A percentile compares a stretch with the other conserved stretches of the same genome.
Conservation (phyloP, 768 basidiomycete species). For the Gelatoporia subvermispora region DNA sequence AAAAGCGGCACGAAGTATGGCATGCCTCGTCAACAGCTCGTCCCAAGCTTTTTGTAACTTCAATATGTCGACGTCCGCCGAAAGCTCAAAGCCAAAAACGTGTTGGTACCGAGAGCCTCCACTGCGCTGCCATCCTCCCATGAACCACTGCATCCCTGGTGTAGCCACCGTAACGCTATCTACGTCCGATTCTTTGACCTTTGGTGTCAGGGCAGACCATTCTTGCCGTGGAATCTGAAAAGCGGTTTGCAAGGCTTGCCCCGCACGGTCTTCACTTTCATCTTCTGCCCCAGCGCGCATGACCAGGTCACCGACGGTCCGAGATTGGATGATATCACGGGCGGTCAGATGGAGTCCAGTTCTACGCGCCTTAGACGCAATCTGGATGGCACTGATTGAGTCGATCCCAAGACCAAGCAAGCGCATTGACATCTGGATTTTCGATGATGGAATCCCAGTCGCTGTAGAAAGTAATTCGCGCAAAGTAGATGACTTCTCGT, state of each 20-base stretch:
- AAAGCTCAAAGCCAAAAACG: slow-evolving; percentile 37
- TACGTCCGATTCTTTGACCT: slow-evolving; percentile 7
- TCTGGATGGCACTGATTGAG: slow-evolving; percentile 45
- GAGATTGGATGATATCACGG: slow-evolving; percentile 38
- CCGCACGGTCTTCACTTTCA: too few species aligned
- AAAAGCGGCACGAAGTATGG: slow-evolving; percentile 41
- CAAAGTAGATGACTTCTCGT: slow-evolving; percentile 5
- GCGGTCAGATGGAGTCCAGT: slow-evolving; percentile 30
- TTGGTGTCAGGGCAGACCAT: slow-evolving; percentile 1
- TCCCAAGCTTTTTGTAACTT: slow-evolving; percentile 34
- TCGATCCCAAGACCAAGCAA: slow-evolving; percentile 41
- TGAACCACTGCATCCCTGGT: slow-evolving; percentile 31
- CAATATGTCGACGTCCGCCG: slow-evolving; percentile 22
- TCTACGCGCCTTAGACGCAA: slow-evolving; percentile 34
- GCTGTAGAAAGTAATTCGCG: slow-evolving; percentile 13
- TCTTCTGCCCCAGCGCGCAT: slow-evolving; percentile 7
- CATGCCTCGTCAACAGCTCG: slow-evolving; percentile 28
- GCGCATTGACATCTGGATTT: slow-evolving; percentile 29
- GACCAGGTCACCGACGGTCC: slow-evolving; percentile 28
- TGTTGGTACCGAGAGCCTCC: slow-evolving; percentile 37
- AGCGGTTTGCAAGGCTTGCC: not conserved
- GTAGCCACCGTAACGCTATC: slow-evolving; percentile 19
- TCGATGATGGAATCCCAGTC: slow-evolving; percentile 24
- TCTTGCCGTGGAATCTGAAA: slow-evolving; percentile 4
- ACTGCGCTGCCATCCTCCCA: slow-evolving; percentile 42